Evolutionary conservation across 192 early-diverging fungal genomes (phyloP).

Genomic region (Dissophora ornata): DNA sequence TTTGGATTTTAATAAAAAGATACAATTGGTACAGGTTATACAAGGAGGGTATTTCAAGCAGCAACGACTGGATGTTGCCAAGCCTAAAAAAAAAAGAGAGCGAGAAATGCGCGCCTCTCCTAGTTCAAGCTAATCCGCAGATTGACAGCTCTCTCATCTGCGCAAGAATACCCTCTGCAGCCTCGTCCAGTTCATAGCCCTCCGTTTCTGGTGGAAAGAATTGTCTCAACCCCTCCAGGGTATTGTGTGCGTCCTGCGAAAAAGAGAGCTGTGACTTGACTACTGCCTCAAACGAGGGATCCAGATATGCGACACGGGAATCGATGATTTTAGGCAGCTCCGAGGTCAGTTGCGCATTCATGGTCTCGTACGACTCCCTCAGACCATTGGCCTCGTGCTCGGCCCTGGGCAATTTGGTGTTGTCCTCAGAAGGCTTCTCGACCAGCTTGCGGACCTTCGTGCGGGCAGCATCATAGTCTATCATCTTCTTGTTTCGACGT

Average conservation of each 20-base stretch:
- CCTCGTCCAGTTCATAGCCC: conserved; percentile 68
- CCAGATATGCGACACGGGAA: conserved; percentile 87
- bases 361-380: conserved; percentile 79
- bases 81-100: not conserved
- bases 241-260: conserved; percentile 82
- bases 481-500: conserved; percentile 85
- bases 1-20: conserved; percentile 36
- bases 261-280: conserved; percentile 95
- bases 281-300: conserved; percentile 96
- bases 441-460: conserved; percentile 83
- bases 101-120: not conserved
- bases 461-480: conserved; percentile 88
- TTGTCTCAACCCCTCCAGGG: conserved; percentile 73
- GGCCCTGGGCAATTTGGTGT: conserved; percentile 72
- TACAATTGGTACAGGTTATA: too few species aligned
- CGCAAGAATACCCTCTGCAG: conserved; percentile 83
- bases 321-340: conserved; percentile 95
- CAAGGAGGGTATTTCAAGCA: too few species aligned
- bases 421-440: conserved; percentile 82
- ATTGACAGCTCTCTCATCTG: conserved; percentile 93
- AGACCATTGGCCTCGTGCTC: conserved; percentile 85
- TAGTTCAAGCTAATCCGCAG: conserved; percentile 76
- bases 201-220: conserved; percentile 71
- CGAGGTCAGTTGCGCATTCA: conserved; percentile 83
- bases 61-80: too few species aligned